phyloP scores from a whole-genome alignment of 768 basidiomycete genomes.

The Mrakia gelida region DNA sequence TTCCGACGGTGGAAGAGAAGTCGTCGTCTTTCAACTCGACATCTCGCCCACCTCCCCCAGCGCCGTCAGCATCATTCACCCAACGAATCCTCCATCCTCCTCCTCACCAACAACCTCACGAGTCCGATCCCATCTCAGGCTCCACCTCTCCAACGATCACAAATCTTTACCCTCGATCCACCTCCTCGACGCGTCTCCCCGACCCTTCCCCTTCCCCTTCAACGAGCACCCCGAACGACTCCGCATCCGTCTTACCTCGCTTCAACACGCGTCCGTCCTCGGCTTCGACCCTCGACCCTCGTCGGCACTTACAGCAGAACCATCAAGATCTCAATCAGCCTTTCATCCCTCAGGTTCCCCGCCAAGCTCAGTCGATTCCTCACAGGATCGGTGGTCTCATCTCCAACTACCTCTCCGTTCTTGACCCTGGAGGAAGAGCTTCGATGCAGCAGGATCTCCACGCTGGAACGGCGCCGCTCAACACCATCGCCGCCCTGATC shows the following conservation, averaged over 20 bases:
- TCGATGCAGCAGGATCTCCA: neutral
- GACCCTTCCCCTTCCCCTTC: neutral
- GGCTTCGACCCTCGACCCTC: slow-evolving; percentile 7
- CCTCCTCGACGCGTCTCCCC: neutral
- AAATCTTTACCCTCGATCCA: neutral
- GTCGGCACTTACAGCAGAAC: neutral
- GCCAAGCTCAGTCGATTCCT: neutral
- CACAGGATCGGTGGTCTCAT: neutral
- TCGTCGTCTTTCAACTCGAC: neutral
- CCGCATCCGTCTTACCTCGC: neutral
- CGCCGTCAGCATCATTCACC: neutral
- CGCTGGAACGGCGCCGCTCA: neutral
- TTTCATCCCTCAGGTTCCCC: slow-evolving; percentile 16
- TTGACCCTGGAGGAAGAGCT: neutral
- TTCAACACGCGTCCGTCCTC: neutral
- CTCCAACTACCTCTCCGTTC: neutral
- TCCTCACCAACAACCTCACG: neutral
- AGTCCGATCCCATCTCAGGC: neutral
- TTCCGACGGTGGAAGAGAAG: neutral
- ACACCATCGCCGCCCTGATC: slow-evolving; percentile 15
- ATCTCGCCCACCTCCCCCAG: neutral
- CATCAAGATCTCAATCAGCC: slow-evolving; percentile 27
- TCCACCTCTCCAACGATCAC: neutral
- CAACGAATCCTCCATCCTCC: neutral
- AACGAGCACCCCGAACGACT: too few species aligned